A percentile compares a stretch with the other conserved stretches of the same genome.
Evolutionary conservation across 2,329 filamentous ascomycete genomes (phyloP).

Genomic region (Colletotrichum tofieldiae): DNA sequence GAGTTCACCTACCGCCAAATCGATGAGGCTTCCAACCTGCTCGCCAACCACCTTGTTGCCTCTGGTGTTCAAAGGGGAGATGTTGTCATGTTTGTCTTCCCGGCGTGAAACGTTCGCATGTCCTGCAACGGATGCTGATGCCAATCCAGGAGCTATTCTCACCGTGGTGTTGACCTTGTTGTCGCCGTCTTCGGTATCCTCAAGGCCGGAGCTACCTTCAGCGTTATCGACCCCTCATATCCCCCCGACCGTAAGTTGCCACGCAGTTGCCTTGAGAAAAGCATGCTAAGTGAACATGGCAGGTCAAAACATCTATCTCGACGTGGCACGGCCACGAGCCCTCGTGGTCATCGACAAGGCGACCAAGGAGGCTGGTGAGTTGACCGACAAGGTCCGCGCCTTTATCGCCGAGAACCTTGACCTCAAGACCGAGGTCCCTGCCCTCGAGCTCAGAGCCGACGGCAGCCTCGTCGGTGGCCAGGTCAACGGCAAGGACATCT

Average conservation of each 20-base stretch:
- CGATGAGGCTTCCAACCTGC: conserved; percentile 83
- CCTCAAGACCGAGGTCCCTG: conserved; percentile 82
- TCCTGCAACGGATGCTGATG: not conserved
- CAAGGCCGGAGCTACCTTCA: conserved; percentile 71
- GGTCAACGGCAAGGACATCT: conserved; percentile 76
- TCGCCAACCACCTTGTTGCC: conserved; percentile 84
- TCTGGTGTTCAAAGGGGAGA: conserved; percentile 84
- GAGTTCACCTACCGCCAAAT: conserved; percentile 92
- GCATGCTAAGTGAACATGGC: conserved; percentile 55
- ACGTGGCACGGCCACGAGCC: conserved; percentile 82
- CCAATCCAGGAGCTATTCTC: conserved; percentile 18
- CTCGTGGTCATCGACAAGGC: conserved; percentile 83
- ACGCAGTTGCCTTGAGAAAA: conserved; percentile 60
- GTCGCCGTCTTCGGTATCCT: conserved; percentile 21
- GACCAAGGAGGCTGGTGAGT: conserved; percentile 74
- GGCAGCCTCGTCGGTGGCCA: conserved; percentile 81
- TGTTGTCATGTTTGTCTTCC: conserved; percentile 94
- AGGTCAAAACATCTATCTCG: conserved; percentile 75
- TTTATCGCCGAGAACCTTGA: conserved; percentile 83
- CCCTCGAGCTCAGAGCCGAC: conserved; percentile 79
- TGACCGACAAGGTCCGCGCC: conserved; percentile 64
- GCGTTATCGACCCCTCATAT: conserved; percentile 85
- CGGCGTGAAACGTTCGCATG: conserved; percentile 63
- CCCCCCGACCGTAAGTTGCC: conserved; percentile 69
- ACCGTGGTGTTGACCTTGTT: conserved; percentile 23